Conservation (phyloP, 2,329 filamentous ascomycete species). For the Graphilbum sp. region DNA sequence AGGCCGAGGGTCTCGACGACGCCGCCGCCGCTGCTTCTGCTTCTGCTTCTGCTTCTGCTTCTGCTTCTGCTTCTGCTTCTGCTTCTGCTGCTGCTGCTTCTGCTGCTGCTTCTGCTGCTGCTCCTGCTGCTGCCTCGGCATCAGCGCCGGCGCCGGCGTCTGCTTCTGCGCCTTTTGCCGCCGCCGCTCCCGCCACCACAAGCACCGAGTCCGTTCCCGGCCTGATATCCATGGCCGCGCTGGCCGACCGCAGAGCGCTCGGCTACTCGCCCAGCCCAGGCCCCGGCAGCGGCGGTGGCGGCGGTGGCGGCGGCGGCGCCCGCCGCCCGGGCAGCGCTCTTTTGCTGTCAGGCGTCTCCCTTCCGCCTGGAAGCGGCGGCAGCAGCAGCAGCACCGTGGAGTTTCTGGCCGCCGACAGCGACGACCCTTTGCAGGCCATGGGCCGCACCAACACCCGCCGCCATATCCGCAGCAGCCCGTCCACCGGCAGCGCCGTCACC, state of each 20-base stretch:
- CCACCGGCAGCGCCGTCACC: slow-evolving; percentile 59
- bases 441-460: slow-evolving; percentile 59
- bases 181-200: background rate
- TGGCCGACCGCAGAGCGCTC: slow-evolving; percentile 5
- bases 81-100: too few relatives aligned
- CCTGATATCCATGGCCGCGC: slow-evolving; percentile 5
- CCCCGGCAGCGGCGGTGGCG: background rate
- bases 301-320: slow-evolving; percentile 19
- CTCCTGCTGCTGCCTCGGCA: background rate
- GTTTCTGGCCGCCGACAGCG: slow-evolving; percentile 6
- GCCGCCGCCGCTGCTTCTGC: slow-evolving; percentile 11
- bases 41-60: slow-evolving; percentile 5
- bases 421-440: slow-evolving; percentile 36
- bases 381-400: slow-evolving; percentile 1
- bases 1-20: slow-evolving; percentile 70
- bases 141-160: too few relatives aligned
- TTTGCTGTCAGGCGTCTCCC: too few relatives aligned
- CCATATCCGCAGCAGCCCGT: slow-evolving; percentile 66
- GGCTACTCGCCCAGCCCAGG: background rate
- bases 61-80: background rate
- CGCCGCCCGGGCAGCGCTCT: slow-evolving; percentile 38
- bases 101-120: slow-evolving; percentile 11
- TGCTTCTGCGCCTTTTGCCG: too few relatives aligned
- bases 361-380: too few relatives aligned
- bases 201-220: slow-evolving; percentile 2